These are phyloP conservation scores for Selaginella moellendorffii DNA, from an alignment of 75 land plant genomes.

Conservation along the genomic window DNA sequence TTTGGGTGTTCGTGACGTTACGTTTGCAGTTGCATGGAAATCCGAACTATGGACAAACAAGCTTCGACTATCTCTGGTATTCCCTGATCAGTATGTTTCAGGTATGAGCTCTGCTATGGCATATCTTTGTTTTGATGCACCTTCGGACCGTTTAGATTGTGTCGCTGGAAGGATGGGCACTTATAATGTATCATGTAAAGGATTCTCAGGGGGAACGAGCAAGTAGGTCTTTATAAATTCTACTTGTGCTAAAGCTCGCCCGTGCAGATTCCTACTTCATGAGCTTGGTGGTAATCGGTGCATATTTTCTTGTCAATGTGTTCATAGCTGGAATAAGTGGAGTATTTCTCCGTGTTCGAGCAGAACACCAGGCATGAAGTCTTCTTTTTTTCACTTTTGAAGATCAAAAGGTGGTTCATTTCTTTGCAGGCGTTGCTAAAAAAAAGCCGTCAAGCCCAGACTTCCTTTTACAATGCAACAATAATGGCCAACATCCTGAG, in stretches of 20 bases:
- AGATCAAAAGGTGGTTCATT: too few relatives aligned
- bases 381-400: too few relatives aligned
- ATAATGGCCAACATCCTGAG: constrained; percentile 23
- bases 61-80: constrained; percentile 15
- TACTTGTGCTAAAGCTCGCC: background rate
- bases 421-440: background rate
- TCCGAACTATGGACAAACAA: constrained; percentile 20
- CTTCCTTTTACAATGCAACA: constrained; percentile 27
- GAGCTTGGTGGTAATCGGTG: constrained; percentile 22
- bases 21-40: constrained; percentile 13
- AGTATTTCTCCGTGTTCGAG: constrained; percentile 26
- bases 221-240: constrained; percentile 8
- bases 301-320: constrained; percentile 22
- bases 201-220: constrained; percentile 12
- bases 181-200: constrained; percentile 19
- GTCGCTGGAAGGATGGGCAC: constrained; percentile 29
- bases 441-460: constrained; percentile 12
- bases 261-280: constrained; percentile 26
- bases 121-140: too few relatives aligned
- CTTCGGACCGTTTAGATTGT: constrained; percentile 14
- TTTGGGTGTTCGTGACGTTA: background rate
- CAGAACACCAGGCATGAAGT: constrained; percentile 33
- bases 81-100: constrained; percentile 22
- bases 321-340: constrained; percentile 35
- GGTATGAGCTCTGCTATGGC: too few relatives aligned